phyloP scores from a whole-genome alignment of 2,329 filamentous ascomycete species.

The Xenosphaeropsis pyriputrescens region DNA sequence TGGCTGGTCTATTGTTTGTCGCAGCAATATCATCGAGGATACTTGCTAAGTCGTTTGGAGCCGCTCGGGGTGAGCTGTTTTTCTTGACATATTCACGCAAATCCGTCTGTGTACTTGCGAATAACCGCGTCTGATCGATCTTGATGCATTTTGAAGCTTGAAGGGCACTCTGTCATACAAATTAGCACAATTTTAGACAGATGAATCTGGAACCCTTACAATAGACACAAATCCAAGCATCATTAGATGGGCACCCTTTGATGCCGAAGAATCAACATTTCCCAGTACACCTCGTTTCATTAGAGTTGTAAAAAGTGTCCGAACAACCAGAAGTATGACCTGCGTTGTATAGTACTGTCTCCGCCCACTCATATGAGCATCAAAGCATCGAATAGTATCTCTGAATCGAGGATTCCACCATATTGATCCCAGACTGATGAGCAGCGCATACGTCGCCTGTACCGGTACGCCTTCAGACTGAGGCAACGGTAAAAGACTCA shows the following conservation, averaged over 20 bases:
- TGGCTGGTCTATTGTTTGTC: background rate
- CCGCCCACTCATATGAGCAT: conserved; percentile 42
- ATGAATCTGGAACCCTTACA: conserved; percentile 25
- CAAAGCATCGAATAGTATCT: conserved; percentile 43
- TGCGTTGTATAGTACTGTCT: conserved; percentile 54
- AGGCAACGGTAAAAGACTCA: no score
- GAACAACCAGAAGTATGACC: conserved; percentile 37
- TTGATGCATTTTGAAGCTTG: conserved; percentile 1
- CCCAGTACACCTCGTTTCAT: conserved; percentile 9
- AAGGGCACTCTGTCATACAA: background rate
- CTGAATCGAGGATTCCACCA: conserved; percentile 60
- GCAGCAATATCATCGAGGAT: background rate
- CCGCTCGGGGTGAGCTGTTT: background rate
- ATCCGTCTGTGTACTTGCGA: background rate
- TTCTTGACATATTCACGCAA: background rate
- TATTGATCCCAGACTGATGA: conserved; percentile 32
- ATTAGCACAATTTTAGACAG: no score
- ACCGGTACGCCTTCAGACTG: background rate
- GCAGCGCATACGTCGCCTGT: conserved; percentile 24
- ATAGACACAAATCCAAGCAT: conserved; percentile 36
- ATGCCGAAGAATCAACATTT: conserved; percentile 5
- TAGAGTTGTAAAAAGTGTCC: conserved; percentile 28
- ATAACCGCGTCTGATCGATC: background rate
- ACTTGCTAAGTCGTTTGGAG: background rate
- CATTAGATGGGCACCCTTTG: conserved; percentile 31